Percentiles rank a stretch among this genome's conserved stretches.
Conservation (phyloP, 305 asterid genomes). For the Fraxinus ornus region DNA sequence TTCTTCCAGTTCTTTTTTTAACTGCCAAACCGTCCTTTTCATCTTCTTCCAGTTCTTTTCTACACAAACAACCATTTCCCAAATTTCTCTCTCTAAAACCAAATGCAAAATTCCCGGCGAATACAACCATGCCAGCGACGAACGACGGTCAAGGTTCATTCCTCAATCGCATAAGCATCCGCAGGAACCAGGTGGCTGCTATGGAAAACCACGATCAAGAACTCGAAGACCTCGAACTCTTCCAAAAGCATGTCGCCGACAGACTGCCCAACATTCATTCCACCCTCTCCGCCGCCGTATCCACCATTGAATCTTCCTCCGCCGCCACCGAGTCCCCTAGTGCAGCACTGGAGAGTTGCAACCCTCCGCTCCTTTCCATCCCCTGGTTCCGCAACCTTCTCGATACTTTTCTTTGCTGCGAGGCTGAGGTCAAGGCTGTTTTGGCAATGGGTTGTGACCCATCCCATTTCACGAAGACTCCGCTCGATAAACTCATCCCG, state of each 20-base stretch:
- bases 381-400: slow-evolving; percentile 73
- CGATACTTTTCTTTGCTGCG: slow-evolving; percentile 72
- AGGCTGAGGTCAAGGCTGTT: slow-evolving; percentile 68
- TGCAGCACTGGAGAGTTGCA: neutral
- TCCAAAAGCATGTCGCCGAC: slow-evolving; percentile 66
- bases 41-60: neutral
- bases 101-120: neutral
- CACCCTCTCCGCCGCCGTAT: neutral
- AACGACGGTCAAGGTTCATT: slow-evolving; percentile 66
- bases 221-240: slow-evolving; percentile 63
- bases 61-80: neutral
- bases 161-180: slow-evolving; percentile 89
- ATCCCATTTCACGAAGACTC: slow-evolving; percentile 56
- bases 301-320: neutral
- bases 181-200: slow-evolving; percentile 64
- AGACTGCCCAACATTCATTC: slow-evolving; percentile 64
- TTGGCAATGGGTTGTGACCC: slow-evolving; percentile 63
- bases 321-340: slow-evolving; percentile 36
- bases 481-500: slow-evolving; percentile 78
- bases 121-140: slow-evolving; percentile 46
- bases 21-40: slow-evolving; percentile 37
- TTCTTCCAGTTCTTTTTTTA: slow-evolving; percentile 13
- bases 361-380: slow-evolving; percentile 51
- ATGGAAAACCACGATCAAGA: slow-evolving; percentile 62
- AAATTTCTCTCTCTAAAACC: neutral